These are phyloP conservation scores for Sclerotinia minor DNA, from an alignment of 2,329 filamentous ascomycete genomes.

Conservation along the genomic window DNA sequence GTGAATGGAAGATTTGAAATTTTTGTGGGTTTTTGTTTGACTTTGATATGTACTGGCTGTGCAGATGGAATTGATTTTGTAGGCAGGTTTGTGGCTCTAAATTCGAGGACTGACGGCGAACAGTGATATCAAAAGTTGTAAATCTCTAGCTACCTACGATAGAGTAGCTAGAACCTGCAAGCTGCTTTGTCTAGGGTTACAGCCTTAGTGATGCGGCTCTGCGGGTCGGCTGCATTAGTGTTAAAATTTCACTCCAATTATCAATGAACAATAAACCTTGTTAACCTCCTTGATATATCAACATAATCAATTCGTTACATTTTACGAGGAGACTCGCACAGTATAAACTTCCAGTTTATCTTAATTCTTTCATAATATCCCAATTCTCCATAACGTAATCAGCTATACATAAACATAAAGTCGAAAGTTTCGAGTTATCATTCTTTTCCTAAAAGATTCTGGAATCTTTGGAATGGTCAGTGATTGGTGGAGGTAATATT, in stretches of 20 bases:
- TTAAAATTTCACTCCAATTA: slow-evolving; percentile 6
- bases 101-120: neutral
- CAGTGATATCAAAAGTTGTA: neutral
- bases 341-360: neutral
- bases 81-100: neutral
- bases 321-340: neutral
- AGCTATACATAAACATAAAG: neutral
- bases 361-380: neutral
- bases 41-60: neutral
- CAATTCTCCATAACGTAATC: neutral
- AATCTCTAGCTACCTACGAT: too few relatives aligned
- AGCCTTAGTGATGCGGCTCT: slow-evolving; percentile 35
- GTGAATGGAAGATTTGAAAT: neutral
- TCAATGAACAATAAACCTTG: neutral
- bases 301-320: too few relatives aligned
- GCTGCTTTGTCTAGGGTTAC: slow-evolving; percentile 3
- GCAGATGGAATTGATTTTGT: neutral
- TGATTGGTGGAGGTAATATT: neutral
- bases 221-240: slow-evolving; percentile 38
- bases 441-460: neutral
- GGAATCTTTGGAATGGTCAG: neutral
- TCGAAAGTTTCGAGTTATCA: neutral
- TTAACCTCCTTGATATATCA: neutral
- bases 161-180: neutral
- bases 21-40: neutral